A percentile compares a stretch with the other conserved stretches of the same genome.
Conservation (phyloP, 106 monocot species). For the Hemerocallis citrina region DNA sequence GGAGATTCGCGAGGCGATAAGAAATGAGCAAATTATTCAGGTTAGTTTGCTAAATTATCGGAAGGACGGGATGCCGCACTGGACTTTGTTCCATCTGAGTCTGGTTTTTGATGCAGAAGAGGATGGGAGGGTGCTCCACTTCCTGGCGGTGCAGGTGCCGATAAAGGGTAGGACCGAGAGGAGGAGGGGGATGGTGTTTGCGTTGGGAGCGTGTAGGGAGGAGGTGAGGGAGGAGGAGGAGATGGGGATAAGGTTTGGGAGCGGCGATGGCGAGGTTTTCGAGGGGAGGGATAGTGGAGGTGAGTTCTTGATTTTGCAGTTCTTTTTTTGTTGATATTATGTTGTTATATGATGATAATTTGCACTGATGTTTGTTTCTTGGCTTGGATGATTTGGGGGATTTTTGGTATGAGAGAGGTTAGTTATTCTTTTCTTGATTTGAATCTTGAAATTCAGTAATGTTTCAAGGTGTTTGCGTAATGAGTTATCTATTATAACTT, state of each 20-base stretch:
- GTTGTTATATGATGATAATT: too few species aligned
- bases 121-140: conserved; percentile 52
- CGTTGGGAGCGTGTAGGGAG: conserved; percentile 52
- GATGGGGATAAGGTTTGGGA: conserved; percentile 19
- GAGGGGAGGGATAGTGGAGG: conserved; percentile 50
- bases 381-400: too few species aligned
- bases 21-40: conserved; percentile 54
- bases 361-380: too few species aligned
- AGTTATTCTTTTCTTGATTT: too few species aligned
- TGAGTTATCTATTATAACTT: too few species aligned
- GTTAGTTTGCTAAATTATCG: conserved; percentile 65
- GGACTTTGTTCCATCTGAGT: conserved; percentile 71
- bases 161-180: conserved; percentile 19
- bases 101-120: conserved; percentile 71
- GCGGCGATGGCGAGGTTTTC: conserved; percentile 25
- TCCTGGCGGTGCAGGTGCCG: conserved; percentile 79
- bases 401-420: too few species aligned
- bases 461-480: too few species aligned
- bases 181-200: conserved; percentile 15
- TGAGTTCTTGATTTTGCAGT: neutral
- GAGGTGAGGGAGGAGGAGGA: conserved; percentile 48
- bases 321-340: too few species aligned
- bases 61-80: conserved; percentile 61
- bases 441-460: too few species aligned
- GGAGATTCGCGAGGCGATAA: conserved; percentile 78